Percentiles rank a stretch among this genome's conserved stretches.
These are phyloP conservation scores for Fonsecaea pugnacius DNA, from an alignment of 2,329 filamentous ascomycete genomes.

Conservation along the genomic window DNA sequence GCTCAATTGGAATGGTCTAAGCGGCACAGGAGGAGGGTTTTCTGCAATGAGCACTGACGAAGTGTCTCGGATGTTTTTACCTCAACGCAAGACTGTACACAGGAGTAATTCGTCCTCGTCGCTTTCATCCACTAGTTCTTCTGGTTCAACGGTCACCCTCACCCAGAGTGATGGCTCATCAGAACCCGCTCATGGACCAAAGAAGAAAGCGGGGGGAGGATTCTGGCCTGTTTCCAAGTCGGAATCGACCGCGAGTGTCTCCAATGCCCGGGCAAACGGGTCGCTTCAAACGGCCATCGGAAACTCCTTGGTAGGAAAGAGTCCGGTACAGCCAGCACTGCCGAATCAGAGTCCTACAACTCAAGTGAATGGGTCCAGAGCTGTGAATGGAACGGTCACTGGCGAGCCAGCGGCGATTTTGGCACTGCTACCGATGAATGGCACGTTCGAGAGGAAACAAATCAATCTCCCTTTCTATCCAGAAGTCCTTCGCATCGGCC, in stretches of 20 bases:
- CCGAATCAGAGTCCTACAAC: conserved; percentile 72
- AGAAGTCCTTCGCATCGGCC: conserved; percentile 91
- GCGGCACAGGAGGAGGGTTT: conserved; percentile 63
- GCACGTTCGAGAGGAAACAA: conserved; percentile 95
- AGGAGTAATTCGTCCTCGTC: conserved; percentile 91
- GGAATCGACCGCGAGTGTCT: conserved; percentile 66
- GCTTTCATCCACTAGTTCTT: conserved; percentile 66
- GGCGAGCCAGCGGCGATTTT: conserved; percentile 74
- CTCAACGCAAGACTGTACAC: conserved; percentile 77
- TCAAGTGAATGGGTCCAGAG: conserved; percentile 62
- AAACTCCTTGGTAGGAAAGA: conserved; percentile 32
- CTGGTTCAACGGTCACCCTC: conserved; percentile 48
- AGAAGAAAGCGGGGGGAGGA: conserved; percentile 56
- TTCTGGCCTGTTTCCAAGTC: conserved; percentile 70
- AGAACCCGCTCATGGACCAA: conserved; percentile 44
- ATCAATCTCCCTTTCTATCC: conserved; percentile 91
- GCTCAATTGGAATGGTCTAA: conserved; percentile 65
- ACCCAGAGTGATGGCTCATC: conserved; percentile 42
- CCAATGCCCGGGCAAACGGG: conserved; percentile 65
- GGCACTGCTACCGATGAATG: conserved; percentile 86
- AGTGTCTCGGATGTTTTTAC: conserved; percentile 83
- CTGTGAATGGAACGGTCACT: conserved; percentile 49
- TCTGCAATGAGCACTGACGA: conserved; percentile 82
- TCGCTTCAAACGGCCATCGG: conserved; percentile 51
- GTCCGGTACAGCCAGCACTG: conserved; percentile 52